Evolutionary conservation across 1,284 basidiomycete species (phyloP).

Genomic region (Leccinum pachyderme): DNA sequence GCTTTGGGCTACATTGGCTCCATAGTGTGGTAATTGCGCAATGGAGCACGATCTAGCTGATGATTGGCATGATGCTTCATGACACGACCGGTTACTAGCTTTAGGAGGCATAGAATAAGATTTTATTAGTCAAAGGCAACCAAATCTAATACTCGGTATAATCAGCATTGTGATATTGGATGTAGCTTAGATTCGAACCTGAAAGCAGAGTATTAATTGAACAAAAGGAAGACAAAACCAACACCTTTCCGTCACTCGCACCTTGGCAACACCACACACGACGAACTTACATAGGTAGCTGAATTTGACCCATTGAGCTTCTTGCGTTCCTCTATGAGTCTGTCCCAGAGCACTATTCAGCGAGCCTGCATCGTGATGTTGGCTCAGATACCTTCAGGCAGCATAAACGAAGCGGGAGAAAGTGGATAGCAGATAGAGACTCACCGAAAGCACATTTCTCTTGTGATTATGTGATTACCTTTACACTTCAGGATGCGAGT

Average conservation of each 20-base stretch:
- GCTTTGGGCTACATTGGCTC: not conserved
- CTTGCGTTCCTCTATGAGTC: constrained; percentile 60
- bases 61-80: too few relatives aligned
- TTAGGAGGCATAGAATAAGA: not conserved
- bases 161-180: not conserved
- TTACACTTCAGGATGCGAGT: constrained; percentile 47
- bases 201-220: not conserved
- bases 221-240: not conserved
- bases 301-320: constrained; percentile 52
- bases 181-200: not conserved
- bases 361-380: constrained; percentile 47
- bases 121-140: not conserved
- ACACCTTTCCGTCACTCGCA: constrained; percentile 19
- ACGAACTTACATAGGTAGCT: constrained; percentile 23
- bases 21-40: not conserved
- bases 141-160: not conserved
- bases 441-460: constrained; percentile 69
- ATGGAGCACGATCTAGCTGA: not conserved
- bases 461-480: constrained; percentile 73
- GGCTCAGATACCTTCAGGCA: constrained; percentile 48
- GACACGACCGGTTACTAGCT: not conserved
- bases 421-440: not conserved
- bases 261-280: not conserved
- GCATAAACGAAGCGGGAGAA: not conserved
- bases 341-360: constrained; percentile 51